Base-by-base conservation (phyloP, 1,139 yeast genomes). In the Kodamaea sp. region DNA sequence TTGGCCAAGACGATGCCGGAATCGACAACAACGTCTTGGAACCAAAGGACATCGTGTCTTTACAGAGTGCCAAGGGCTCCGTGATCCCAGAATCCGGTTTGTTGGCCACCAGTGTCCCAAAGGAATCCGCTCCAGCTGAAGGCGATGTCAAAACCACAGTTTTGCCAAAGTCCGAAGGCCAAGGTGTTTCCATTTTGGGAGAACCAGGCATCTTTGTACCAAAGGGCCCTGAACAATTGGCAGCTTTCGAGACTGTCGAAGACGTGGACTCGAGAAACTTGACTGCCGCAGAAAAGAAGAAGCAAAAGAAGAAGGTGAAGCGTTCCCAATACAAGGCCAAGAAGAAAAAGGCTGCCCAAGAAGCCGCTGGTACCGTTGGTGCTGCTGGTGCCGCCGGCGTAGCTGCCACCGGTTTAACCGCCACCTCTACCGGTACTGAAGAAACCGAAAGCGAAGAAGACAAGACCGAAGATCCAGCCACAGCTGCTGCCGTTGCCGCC, bases 1-100 rank as follows among this genome's bases (percentile, higher is more conserved):
- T 67, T 26, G 63, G 65, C 39, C 63, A 63, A 15, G 81, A 73
- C 43, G 76, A 62, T 7, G 51, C 61, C 21, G 90, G 88, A 9
- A 80, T 71, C 48, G 72, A 70, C 31, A 84, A 84, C 66, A 85
- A 85, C 52, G 72, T 66, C 26, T 57, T 83, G 42, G 68, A 62
- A 26, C 51, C 54, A 13, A 55, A 61, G 8, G 79, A 76, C 41
- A 56, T 77, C 24, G 31, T 31, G 5, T 35, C 28, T 11, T 30
- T 41, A 5, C 20, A 24, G 18, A 24, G 25, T 19, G 36, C 29
- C 22, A 18, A 34, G 4, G 46, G 41, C 14, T 22, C 45, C 24
- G 37, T 20, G 27, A 39, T 46, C 44, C 87, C 87, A 15, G 86
- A 80, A 57, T 33, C 44, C 12, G 50, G 51, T 2, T 78, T 76